Evolutionary conservation across 1,284 basidiomycete genomes (phyloP), one percentile per base, ranked within the genome.

Genomic region (Ustilago nuda): DNA sequence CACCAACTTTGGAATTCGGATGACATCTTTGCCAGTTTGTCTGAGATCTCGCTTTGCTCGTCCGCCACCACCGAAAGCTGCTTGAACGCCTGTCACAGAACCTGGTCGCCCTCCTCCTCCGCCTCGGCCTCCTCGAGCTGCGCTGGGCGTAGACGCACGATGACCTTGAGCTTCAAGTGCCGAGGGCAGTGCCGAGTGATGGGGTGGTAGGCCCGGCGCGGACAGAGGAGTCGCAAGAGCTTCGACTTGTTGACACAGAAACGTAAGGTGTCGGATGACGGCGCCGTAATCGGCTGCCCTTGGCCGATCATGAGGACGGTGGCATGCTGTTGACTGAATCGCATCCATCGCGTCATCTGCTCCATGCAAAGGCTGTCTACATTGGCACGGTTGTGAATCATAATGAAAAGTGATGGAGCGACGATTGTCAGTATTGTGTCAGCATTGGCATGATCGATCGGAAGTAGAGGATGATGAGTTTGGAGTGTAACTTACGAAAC

Each of bases 211-310:
- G 5, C 30, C 15, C 33, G 60, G 55, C 32, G 30, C 0, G 4
- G 60, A 56, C 9, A 64, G 36, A 8, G 67, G 56, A 61, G 53
- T n/a, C 32, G 54, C 35, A 43, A 70, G 61, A 27, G 50, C 50
- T 7, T 70, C 62, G 43, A 64, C 33, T 33, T 65, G 61, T 51
- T 57, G 62, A 51, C 62, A 57, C 15, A 65, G 15, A 35, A 35
- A 5, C 0, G 39, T 43, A 37, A 70, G 61, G 1, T 43, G 62
- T 17, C 61, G 63, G 35, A 69, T 53, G 56, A 69, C 46, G 36
- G 66, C 56, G 50, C 61, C 61, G 39, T 69, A 63, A 45, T 56
- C 53, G 45, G 46, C 30, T 15, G 32, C 4, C 12, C 53, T n/a
- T 17, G 57, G 35, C 23, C 30, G 9, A 23, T 50, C 55, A 46